Evolutionary conservation across 306 rosid species (phyloP).

Genomic region (Psophocarpus tetragonolobus): DNA sequence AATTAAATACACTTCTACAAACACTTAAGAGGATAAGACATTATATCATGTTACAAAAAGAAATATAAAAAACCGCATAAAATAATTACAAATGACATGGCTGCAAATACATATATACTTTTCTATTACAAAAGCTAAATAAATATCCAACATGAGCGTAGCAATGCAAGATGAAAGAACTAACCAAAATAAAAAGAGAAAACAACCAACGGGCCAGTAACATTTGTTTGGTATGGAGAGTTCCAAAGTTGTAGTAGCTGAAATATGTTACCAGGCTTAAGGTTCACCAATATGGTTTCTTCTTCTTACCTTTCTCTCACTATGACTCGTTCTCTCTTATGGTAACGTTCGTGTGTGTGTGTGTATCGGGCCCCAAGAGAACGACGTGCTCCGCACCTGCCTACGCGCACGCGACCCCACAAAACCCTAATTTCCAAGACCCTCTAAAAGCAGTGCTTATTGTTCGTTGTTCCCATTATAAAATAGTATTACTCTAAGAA

Average conservation of each 20-base stretch:
- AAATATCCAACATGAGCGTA: not conserved
- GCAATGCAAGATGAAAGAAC: not conserved
- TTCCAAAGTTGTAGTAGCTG: not conserved
- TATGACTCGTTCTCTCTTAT: not conserved
- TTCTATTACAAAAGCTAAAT: not conserved
- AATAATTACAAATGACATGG: not conserved
- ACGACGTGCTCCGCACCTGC: constrained; percentile 65
- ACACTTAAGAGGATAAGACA: not conserved
- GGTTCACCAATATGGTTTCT: not conserved
- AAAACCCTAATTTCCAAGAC: constrained; percentile 80
- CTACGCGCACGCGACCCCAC: constrained; percentile 82
- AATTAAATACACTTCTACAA: not conserved
- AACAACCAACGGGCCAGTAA: not conserved
- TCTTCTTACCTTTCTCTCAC: not conserved
- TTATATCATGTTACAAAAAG: not conserved
- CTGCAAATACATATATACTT: not conserved
- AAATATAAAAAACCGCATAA: not conserved
- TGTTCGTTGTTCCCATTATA: constrained; percentile 5
- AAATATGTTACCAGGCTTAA: not conserved
- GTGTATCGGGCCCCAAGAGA: constrained; percentile 47
- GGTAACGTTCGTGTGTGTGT: constrained; percentile 9
- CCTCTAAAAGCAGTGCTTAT: constrained; percentile 51
- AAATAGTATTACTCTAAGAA: not conserved
- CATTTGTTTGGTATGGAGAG: not conserved
- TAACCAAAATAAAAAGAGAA: not conserved